These are phyloP conservation scores for Entomortierella beljakovae DNA, from an alignment of 192 early-diverging fungal species.

Conservation along the genomic window DNA sequence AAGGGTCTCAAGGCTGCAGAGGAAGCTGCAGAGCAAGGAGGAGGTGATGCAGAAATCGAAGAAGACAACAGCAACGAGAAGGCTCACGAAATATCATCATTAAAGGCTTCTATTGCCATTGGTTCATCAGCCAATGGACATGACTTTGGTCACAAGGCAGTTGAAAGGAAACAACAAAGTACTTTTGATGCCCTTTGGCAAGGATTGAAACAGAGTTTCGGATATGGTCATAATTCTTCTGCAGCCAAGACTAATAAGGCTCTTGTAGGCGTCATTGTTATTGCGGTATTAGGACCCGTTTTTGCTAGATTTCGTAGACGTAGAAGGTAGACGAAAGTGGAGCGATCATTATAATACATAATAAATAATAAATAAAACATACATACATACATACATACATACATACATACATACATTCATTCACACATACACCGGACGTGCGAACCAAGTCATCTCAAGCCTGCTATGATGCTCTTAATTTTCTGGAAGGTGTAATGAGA, in stretches of 20 bases:
- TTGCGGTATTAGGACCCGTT: slow-evolving; percentile 39
- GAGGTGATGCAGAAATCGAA: slow-evolving; percentile 7
- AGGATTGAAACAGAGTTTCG: slow-evolving; percentile 24
- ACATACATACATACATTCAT: neutral
- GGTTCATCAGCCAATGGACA: neutral
- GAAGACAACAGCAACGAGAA: neutral
- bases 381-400: too few relatives aligned
- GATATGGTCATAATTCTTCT: slow-evolving; percentile 11
- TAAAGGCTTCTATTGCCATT: too few relatives aligned
- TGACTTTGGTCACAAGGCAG: neutral
- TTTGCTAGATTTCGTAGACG: slow-evolving; percentile 23
- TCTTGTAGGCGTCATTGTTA: slow-evolving; percentile 18
- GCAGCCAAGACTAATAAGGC: slow-evolving; percentile 23
- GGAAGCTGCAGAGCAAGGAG: neutral
- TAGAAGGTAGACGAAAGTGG: slow-evolving; percentile 4
- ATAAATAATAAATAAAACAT: neutral
- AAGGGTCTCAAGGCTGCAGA: neutral
- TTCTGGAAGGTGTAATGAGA: neutral
- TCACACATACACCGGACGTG: neutral
- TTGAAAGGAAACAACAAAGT: slow-evolving; percentile 14
- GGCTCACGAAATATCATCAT: neutral
- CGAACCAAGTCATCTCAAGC: neutral
- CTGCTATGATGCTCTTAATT: neutral
- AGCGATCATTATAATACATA: too few relatives aligned
- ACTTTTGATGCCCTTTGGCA: slow-evolving; percentile 40